A percentile compares a stretch with the other conserved stretches of the same genome.
Evolutionary conservation across 805 yeast genomes (phyloP).

Genomic region (Tetrapisispora iriomotensis): DNA sequence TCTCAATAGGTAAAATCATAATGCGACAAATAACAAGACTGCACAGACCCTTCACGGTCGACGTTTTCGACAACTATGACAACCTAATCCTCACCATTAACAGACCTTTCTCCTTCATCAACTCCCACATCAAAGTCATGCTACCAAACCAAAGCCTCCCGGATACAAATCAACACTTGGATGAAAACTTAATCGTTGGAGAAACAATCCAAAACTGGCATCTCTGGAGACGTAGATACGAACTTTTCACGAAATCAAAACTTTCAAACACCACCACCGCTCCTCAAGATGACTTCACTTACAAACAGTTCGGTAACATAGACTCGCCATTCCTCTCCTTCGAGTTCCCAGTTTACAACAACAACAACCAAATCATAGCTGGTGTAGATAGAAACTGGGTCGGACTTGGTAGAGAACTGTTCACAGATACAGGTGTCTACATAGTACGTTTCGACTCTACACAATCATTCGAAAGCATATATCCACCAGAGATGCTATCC

Average conservation of each 20-base stretch:
- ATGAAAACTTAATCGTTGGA: conserved; percentile 48
- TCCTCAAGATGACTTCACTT: conserved; percentile 35
- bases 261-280: conserved; percentile 27
- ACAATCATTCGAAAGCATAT: conserved; percentile 50
- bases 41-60: conserved; percentile 79
- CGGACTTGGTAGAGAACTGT: conserved; percentile 84
- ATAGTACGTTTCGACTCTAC: conserved; percentile 71
- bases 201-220: conserved; percentile 93
- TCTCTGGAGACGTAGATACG: conserved; percentile 82
- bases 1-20: conserved; percentile 56
- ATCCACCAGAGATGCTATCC: conserved; percentile 33
- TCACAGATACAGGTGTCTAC: conserved; percentile 93
- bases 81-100: conserved; percentile 54
- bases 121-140: conserved; percentile 71
- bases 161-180: background rate
- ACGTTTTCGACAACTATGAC: conserved; percentile 56
- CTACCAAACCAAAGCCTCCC: conserved; percentile 37
- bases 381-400: conserved; percentile 90
- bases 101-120: conserved; percentile 80
- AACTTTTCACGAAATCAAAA: conserved; percentile 44
- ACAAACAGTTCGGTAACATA: conserved; percentile 66
- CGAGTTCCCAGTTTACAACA: conserved; percentile 69
- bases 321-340: conserved; percentile 83
- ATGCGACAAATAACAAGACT: conserved; percentile 74
- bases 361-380: conserved; percentile 49